A percentile compares a stretch with the other conserved stretches of the same genome.
These are phyloP conservation scores for Kitagawia praeruptora DNA, from an alignment of 129 eudicot genomes.

Conservation along the genomic window DNA sequence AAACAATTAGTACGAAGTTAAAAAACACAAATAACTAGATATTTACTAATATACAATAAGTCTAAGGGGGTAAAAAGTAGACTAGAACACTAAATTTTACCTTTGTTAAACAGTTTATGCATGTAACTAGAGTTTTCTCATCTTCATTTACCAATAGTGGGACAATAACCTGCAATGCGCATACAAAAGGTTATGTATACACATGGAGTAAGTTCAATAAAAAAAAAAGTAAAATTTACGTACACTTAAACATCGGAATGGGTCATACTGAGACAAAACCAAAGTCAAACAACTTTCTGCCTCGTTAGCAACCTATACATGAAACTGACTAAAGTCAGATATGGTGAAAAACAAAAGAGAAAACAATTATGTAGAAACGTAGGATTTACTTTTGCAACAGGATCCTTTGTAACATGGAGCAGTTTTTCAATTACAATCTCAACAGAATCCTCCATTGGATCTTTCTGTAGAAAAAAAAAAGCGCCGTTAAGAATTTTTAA, in stretches of 20 bases:
- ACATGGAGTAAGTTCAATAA: not conserved
- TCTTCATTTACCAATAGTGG: slow-evolving; percentile 82
- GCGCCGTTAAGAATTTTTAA: not conserved
- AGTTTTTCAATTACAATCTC: slow-evolving; percentile 92
- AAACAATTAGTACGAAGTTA: not conserved
- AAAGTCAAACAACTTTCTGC: slow-evolving; percentile 77
- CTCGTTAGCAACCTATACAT: slow-evolving; percentile 68
- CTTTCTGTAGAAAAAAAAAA: slow-evolving; percentile 41
- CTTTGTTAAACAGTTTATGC: slow-evolving; percentile 92
- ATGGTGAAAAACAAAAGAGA: slow-evolving; percentile 2
- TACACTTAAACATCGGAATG: slow-evolving; percentile 83
- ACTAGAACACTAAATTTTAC: slow-evolving; percentile 21
- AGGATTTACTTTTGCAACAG: slow-evolving; percentile 51
- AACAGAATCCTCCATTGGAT: slow-evolving; percentile 83
- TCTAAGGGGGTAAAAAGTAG: not conserved
- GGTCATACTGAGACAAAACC: slow-evolving; percentile 79
- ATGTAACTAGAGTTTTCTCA: slow-evolving; percentile 86
- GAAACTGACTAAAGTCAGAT: slow-evolving; percentile 13
- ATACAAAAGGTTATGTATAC: not conserved
- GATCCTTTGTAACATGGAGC: slow-evolving; percentile 72
- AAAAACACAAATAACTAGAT: not conserved
- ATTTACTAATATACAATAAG: not conserved
- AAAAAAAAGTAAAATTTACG: slow-evolving; percentile 15
- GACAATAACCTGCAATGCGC: slow-evolving; percentile 59
- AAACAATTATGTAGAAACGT: not conserved